A percentile compares a stretch with the other conserved stretches of the same genome.
phyloP scores from a whole-genome alignment of 805 yeast species.

The Hanseniaspora lindneri region DNA sequence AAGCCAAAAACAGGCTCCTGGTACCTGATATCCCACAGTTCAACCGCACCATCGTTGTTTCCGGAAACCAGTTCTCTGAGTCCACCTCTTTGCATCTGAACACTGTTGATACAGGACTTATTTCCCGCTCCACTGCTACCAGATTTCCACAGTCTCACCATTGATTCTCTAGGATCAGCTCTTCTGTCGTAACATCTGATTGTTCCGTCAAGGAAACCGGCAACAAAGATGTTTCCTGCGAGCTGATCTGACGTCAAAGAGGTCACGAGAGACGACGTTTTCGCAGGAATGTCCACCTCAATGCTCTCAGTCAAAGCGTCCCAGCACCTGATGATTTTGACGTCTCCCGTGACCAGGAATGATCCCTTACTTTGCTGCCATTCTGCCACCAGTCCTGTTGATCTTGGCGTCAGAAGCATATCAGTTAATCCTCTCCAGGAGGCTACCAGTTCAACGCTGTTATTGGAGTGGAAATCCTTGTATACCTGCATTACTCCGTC shows the following conservation, averaged over 20 bases:
- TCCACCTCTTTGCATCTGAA: slow-evolving; percentile 96
- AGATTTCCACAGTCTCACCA: slow-evolving; percentile 74
- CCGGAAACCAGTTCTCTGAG: slow-evolving; percentile 81
- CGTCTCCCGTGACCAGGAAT: slow-evolving; percentile 85
- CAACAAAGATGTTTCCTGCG: slow-evolving; percentile 78
- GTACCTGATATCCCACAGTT: slow-evolving; percentile 79
- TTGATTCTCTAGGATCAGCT: slow-evolving; percentile 67
- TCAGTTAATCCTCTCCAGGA: slow-evolving; percentile 93
- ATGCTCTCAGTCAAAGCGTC: slow-evolving; percentile 91
- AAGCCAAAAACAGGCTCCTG: slow-evolving; percentile 60
- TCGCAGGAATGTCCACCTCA: slow-evolving; percentile 75
- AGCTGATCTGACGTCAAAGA: slow-evolving; percentile 89
- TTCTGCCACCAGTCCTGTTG: slow-evolving; percentile 74
- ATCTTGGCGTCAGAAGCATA: slow-evolving; percentile 63
- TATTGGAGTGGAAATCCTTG: slow-evolving; percentile 53
- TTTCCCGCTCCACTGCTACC: slow-evolving; percentile 24
- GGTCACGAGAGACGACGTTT: slow-evolving; percentile 80
- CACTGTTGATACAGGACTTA: slow-evolving; percentile 51
- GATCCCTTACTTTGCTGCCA: slow-evolving; percentile 97
- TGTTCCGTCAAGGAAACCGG: slow-evolving; percentile 87
- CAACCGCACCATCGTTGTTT: slow-evolving; percentile 66
- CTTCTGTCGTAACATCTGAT: slow-evolving; percentile 85
- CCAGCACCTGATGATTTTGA: slow-evolving; percentile 82
- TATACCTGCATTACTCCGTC: slow-evolving; percentile 90
- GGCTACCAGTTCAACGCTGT: slow-evolving; percentile 51